Percentiles rank a stretch among this genome's conserved stretches.
These are phyloP conservation scores for Coleophoma crateriformis DNA, from an alignment of 2,329 filamentous ascomycete species.

Conservation along the genomic window DNA sequence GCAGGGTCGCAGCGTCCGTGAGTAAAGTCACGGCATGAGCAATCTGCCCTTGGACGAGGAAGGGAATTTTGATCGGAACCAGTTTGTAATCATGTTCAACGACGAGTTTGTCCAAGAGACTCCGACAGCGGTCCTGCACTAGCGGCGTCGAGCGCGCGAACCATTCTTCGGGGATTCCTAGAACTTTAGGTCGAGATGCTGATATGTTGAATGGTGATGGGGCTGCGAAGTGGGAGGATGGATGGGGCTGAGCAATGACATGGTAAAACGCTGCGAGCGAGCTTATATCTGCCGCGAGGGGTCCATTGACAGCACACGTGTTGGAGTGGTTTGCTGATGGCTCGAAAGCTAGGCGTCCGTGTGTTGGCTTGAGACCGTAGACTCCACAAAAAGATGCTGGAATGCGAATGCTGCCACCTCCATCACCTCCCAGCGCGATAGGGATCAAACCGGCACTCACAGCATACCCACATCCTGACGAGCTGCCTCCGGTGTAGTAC, in stretches of 20 bases:
- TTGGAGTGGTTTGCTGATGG: conserved; percentile 54
- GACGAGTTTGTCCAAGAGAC: too few relatives aligned
- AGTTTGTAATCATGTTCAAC: too few relatives aligned
- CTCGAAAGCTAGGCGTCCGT: conserved; percentile 25
- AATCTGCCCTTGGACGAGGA: too few relatives aligned
- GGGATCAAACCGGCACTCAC: conserved; percentile 67
- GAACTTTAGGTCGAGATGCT: conserved; percentile 34
- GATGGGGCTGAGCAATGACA: conserved; percentile 58
- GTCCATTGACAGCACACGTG: conserved; percentile 61
- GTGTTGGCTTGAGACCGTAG: conserved; percentile 5
- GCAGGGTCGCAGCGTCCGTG: too few relatives aligned
- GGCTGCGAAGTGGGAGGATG: conserved; percentile 48
- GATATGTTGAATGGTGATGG: conserved; percentile 19
- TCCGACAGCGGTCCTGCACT: too few relatives aligned
- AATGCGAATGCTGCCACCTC: conserved; percentile 69
- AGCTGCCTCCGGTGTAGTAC: too few relatives aligned
- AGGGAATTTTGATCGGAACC: too few relatives aligned
- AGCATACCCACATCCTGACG: conserved; percentile 45
- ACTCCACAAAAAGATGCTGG: conserved; percentile 46
- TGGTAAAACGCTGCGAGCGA: conserved; percentile 63
- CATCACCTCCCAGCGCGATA: conserved; percentile 66
- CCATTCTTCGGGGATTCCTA: conserved; percentile 63
- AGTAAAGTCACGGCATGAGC: too few relatives aligned
- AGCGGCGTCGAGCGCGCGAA: conserved; percentile 35
- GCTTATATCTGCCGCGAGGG: conserved; percentile 60